phyloP scores from a whole-genome alignment of 2,329 filamentous ascomycete genomes.

The Penicillium expansum region DNA sequence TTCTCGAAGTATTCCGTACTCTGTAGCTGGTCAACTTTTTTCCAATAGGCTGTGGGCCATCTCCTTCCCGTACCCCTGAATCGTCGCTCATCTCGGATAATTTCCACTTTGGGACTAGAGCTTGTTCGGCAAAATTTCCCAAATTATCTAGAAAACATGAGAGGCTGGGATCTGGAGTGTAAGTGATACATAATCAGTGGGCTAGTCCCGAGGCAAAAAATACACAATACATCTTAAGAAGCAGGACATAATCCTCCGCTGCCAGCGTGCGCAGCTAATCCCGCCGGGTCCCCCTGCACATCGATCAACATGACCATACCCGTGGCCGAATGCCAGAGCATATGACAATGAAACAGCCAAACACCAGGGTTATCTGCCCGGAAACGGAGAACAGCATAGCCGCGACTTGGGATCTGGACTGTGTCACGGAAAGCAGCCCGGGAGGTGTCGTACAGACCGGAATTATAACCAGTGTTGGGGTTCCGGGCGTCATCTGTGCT shows the following conservation, averaged over 20 bases:
- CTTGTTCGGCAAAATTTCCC: not conserved
- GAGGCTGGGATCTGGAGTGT: not conserved
- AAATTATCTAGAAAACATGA: not conserved
- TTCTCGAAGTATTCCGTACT: not conserved
- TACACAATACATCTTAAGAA: not conserved
- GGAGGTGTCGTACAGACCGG: slow-evolving; percentile 30
- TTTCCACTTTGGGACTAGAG: not conserved
- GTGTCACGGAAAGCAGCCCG: slow-evolving; percentile 52
- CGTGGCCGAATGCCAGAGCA: slow-evolving; percentile 51
- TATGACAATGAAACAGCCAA: slow-evolving; percentile 53
- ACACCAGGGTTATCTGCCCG: slow-evolving; percentile 53
- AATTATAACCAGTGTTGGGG: slow-evolving; percentile 23
- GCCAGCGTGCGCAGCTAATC: slow-evolving; percentile 17
- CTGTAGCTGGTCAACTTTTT: not conserved
- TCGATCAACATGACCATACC: slow-evolving; percentile 47
- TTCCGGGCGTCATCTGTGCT: slow-evolving; percentile 16
- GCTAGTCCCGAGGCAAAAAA: not conserved
- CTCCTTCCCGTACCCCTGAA: not conserved
- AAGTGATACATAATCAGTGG: too few relatives aligned
- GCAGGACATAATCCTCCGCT: not conserved
- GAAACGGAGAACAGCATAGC: slow-evolving; percentile 57
- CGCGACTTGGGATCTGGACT: slow-evolving; percentile 53
- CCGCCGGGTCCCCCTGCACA: slow-evolving; percentile 25
- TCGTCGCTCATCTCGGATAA: not conserved
- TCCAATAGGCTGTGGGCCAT: not conserved